Conservation (phyloP, 371 early-diverging fungal species). For the Umbelopsis sp. region DNA sequence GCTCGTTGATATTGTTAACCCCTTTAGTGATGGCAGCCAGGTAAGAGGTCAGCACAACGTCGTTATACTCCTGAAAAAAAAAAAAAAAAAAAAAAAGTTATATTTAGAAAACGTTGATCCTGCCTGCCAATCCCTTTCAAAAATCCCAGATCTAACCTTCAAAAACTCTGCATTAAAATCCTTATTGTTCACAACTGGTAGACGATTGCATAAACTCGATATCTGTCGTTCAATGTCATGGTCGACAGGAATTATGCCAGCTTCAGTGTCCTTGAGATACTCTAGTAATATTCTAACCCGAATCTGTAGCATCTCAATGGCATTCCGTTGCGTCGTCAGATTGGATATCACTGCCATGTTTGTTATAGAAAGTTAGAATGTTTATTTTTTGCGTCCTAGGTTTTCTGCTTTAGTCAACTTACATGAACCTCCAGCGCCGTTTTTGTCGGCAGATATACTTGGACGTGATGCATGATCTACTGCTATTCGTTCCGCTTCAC, state of each 20-base stretch:
- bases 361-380: not conserved
- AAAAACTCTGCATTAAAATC: constrained; percentile 76
- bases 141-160: constrained; percentile 47
- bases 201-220: constrained; percentile 69
- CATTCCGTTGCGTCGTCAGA: constrained; percentile 77
- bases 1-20: constrained; percentile 69
- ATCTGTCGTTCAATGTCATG: constrained; percentile 82
- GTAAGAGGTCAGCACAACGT: constrained; percentile 77
- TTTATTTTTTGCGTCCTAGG: not conserved
- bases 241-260: constrained; percentile 67
- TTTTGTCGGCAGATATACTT: constrained; percentile 55
- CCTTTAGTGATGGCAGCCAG: constrained; percentile 83
- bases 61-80: constrained; percentile 73
- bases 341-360: constrained; percentile 64
- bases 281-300: constrained; percentile 69
- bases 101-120: constrained; percentile 13
- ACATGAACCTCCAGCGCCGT: constrained; percentile 60
- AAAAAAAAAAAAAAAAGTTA: constrained; percentile 18
- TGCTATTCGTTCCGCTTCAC: constrained; percentile 86
- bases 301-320: constrained; percentile 81
- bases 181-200: constrained; percentile 69
- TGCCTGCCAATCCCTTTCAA: too few relatives aligned
- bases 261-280: constrained; percentile 73
- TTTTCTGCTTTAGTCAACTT: constrained; percentile 24
- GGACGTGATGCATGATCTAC: constrained; percentile 82